Base-by-base conservation (phyloP, 2,329 filamentous ascomycete species). In the Ilyonectria mors-panacis region DNA sequence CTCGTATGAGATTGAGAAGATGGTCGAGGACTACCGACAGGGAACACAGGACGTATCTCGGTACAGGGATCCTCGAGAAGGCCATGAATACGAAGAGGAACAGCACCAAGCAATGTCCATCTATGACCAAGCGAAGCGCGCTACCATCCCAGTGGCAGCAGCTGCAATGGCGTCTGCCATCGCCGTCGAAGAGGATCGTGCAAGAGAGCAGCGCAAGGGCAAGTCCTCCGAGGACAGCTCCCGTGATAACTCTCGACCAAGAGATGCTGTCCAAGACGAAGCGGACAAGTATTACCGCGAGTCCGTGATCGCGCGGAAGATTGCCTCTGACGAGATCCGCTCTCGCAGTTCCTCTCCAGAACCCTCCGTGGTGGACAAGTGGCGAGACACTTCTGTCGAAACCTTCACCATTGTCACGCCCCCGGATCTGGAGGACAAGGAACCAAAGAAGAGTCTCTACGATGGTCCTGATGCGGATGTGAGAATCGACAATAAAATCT, bases 381-480 rank as follows among this genome's bases (percentile, higher is more conserved):
- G 86, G 77, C 80, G 85, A 30, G 76, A 78, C 4, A 73, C 76
- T 51, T 79, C 79, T 2, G 74, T 83, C 9, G 75, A 78, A 37
- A 61, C 80, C n/a, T 75, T 83, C 51, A 81, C 82, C 55, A 87
- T 91, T 63, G 83, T 87, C 59, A 87, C 87, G 2, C 88, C 89
- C 12, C 88, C 88, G 21, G 83, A 84, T 64, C 85, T 85, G 81
- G 82, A 85, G 35, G 78, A 82, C 6, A 77, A 75, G 63, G 79
- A 81, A 10, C 70, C 68, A 4, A 82, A 83, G 45, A 86, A 85
- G 78, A 85, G 83, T 61, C 84, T 79, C 9, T 92, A 87, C 63
- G 87, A 86, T 68, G 86, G 79, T 8, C 89, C 89, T 2, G 83
- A 92, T 73, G 89, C 89, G n/a, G 89, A 92, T 76, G 88, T 91